Percentiles rank a stretch among this genome's conserved stretches.
Evolutionary conservation across 495 filamentous ascomycete genomes (phyloP).

Genomic region (Daldinia loculata): DNA sequence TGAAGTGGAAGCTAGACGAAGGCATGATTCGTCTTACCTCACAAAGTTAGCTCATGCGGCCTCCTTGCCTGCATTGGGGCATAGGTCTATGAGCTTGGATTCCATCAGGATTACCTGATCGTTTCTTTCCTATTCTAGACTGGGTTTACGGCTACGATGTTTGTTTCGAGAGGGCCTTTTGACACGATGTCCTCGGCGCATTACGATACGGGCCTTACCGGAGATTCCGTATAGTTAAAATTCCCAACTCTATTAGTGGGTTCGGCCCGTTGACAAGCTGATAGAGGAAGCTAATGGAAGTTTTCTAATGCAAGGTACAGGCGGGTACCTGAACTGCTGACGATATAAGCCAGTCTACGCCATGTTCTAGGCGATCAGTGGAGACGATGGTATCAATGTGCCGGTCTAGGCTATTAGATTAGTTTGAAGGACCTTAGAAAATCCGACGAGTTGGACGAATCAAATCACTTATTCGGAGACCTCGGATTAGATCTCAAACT

Average conservation of each 20-base stretch:
- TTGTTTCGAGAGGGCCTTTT: not conserved
- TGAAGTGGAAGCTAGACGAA: not conserved
- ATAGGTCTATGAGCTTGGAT: not conserved
- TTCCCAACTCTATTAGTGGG: not conserved
- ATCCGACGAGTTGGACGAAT: not conserved
- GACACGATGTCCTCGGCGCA: not conserved
- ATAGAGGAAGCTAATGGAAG: not conserved
- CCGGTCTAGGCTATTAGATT: not conserved
- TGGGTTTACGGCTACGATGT: not conserved
- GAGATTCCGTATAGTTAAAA: not conserved
- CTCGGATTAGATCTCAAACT: not conserved
- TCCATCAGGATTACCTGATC: constrained; percentile 3
- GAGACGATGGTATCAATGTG: not conserved
- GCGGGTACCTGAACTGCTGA: not conserved
- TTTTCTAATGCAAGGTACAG: not conserved
- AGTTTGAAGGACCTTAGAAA: not conserved
- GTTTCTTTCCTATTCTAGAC: constrained; percentile 21
- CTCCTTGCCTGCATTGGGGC: constrained; percentile 14
- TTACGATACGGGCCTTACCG: not conserved
- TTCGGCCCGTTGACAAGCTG: not conserved
- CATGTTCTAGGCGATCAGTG: not conserved
- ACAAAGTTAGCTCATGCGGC: constrained; percentile 3
- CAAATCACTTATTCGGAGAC: not conserved
- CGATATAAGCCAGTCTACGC: not conserved
- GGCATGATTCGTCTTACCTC: constrained; percentile 12